Conservation (phyloP, 2,329 filamentous ascomycete species). For the Fusarium circinatum region DNA sequence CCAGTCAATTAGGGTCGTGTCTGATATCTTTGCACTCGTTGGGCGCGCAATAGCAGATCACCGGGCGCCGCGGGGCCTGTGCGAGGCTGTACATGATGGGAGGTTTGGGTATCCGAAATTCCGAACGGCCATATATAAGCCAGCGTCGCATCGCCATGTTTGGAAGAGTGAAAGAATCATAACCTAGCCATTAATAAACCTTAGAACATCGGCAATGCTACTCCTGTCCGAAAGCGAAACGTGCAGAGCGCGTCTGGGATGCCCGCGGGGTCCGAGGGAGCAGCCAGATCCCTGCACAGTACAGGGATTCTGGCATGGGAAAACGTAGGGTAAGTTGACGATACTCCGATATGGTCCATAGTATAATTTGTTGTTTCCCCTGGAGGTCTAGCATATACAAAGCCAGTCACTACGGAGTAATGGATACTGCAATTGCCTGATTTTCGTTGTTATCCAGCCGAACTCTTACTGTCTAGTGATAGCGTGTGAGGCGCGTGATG, state of each 20-base stretch:
- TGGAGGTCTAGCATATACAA: too few species aligned
- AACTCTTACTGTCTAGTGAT: too few species aligned
- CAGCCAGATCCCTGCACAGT: neutral
- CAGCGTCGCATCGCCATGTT: neutral
- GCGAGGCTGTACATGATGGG: neutral
- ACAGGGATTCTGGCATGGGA: neutral
- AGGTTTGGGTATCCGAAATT: neutral
- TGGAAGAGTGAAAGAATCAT: neutral
- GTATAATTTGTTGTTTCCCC: too few species aligned
- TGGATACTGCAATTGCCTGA: too few species aligned
- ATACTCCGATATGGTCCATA: too few species aligned
- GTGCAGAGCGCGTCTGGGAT: neutral
- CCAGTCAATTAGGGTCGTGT: too few species aligned
- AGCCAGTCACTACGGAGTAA: too few species aligned
- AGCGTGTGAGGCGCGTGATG: too few species aligned
- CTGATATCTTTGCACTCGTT: neutral
- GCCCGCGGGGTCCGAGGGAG: neutral
- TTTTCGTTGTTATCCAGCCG: too few species aligned
- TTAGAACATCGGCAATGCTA: neutral
- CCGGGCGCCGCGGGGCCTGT: neutral
- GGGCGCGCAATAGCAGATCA: neutral
- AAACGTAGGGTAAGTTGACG: too few species aligned
- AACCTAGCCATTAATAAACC: neutral
- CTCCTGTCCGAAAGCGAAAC: neutral
- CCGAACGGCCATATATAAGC: neutral